Conservation (phyloP, 169 alveolate genomes). For the Plasmodium cynomolgi region DNA sequence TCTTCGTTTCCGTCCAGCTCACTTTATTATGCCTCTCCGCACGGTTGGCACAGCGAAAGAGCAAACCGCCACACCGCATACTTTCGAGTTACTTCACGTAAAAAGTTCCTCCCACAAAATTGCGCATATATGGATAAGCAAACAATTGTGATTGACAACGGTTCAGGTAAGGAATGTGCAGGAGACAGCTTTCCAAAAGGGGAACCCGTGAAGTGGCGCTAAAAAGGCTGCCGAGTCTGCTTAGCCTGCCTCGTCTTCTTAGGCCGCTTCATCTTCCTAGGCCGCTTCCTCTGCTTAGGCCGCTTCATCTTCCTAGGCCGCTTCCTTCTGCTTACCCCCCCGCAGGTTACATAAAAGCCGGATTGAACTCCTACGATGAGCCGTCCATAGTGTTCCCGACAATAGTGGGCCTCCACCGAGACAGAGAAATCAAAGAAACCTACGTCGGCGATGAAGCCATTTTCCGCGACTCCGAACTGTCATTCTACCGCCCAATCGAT, state of each 20-base stretch:
- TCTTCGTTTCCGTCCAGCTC: not conserved
- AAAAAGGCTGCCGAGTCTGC: not conserved
- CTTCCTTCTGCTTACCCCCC: too few relatives aligned
- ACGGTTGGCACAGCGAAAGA: not conserved
- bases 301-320: not conserved
- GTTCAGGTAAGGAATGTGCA: slow-evolving; percentile 39
- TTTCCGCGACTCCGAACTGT: slow-evolving; percentile 68
- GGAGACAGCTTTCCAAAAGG: not conserved
- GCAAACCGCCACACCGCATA: not conserved
- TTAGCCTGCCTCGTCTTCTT: not conserved
- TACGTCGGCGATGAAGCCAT: slow-evolving; percentile 78
- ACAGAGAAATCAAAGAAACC: not conserved
- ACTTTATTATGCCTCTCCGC: not conserved
- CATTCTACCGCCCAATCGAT: slow-evolving; percentile 77
- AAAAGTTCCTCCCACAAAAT: not conserved
- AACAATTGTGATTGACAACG: slow-evolving; percentile 68
- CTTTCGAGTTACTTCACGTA: not conserved
- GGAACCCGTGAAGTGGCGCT: not conserved
- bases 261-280: too few relatives aligned
- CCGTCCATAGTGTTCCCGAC: slow-evolving; percentile 60
- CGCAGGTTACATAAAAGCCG: slow-evolving; percentile 62
- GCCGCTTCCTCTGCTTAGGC: not conserved
- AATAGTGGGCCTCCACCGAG: slow-evolving; percentile 20
- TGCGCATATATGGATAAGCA: slow-evolving; percentile 43
- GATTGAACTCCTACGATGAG: slow-evolving; percentile 12